Evolutionary conservation across 306 rosid genomes (phyloP), one percentile per base, ranked within the genome.

Genomic region (Prinsepia uniflora): DNA sequence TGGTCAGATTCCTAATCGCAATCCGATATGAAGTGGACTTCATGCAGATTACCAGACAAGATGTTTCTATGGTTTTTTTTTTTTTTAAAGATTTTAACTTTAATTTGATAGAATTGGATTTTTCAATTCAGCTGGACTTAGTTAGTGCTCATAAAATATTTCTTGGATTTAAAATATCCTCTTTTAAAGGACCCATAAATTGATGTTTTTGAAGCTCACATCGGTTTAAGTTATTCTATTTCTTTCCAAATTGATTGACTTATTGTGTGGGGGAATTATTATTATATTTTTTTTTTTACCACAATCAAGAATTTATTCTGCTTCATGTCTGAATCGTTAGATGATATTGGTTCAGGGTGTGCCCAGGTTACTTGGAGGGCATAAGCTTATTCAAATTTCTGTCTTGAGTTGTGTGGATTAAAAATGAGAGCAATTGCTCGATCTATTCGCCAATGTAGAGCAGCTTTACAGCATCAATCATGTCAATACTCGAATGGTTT

Each of bases 371-470:
- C 4, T 73, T 45, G 47, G 71, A 75, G 59, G 14, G 66, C n/a
- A 62, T 39, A 43, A 75, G 45, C 41, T 41, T 44, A 15, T 71
- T 63, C 72, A n/a, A 60, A 14, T 72, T 62, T 57, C 13, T 46
- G 10, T 43, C 18, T 22, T 7, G n/a, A 52, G n/a, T 18, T 24
- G 57, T 62, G 68, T 67, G 59, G 58, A 66, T 65, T 75, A 72
- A 86, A 83, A 86, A 94, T 90, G 98, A 87, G 94, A 78, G 77
- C 63, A 42, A 18, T 81, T 43, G 75, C 73, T 80, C 90, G 88
- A 52, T 82, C 82, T 73, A 50, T 87, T 66, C 83, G 83, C 73
- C 86, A 81, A 49, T 49, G 76, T 22, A 70, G 78, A 75, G 83
- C 68, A 14, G 83, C 68, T 60, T 56, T 81, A 30, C 67, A 68